Base-by-base conservation (phyloP, 1,284 basidiomycete species). In the Apiotrichum brassicae region DNA sequence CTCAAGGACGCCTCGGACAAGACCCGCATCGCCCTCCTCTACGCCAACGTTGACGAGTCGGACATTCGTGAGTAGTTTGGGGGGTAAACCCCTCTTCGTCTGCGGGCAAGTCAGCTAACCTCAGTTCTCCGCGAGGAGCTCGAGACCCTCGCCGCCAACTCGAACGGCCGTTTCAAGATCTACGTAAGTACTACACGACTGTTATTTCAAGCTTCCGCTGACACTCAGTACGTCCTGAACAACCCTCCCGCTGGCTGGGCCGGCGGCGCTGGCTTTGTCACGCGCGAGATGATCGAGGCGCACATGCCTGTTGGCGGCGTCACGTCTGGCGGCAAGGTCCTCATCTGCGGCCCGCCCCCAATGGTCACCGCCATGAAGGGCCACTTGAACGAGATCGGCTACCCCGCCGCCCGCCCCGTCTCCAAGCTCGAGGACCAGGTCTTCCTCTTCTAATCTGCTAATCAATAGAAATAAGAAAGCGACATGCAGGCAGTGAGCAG, bases 281-380 rank as follows among this genome's bases (percentile, higher is more conserved):
- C 84, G 60, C 89, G 89, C 76, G 89, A 94, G n/a, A 91, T 95
- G 68, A 91, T 99, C 66, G 78, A 86, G 67, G 75, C 84, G 58
- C 77, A 82, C 68, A 76, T 90, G 71, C 66, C 66, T 35, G 44
- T 52, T 14, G 61, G 55, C 45, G 69, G 67, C 23, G 59, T 65
- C 24, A 67, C 67, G 6, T 77, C 79, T 24, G n/a, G n/a, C n/a
- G 28, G 28, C 28, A 92, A 91, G 73, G 76, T 93, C 47, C 78
- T 94, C 54, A 79, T 94, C 70, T 94, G 89, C 73, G 90, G 89
- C 43, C 94, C 94, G 51, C 92, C 93, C 20, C 93, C 93, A 8
- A 97, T 97, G 94, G 84, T 95, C 71, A 79, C 77, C 46, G 94
- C 92, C 40, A 97, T 97, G 91, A 97, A 97, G 87, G 91, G 86